Evolutionary conservation across 352 stramenopile species (phyloP).

Genomic region (Phytopythium kandeliae): DNA sequence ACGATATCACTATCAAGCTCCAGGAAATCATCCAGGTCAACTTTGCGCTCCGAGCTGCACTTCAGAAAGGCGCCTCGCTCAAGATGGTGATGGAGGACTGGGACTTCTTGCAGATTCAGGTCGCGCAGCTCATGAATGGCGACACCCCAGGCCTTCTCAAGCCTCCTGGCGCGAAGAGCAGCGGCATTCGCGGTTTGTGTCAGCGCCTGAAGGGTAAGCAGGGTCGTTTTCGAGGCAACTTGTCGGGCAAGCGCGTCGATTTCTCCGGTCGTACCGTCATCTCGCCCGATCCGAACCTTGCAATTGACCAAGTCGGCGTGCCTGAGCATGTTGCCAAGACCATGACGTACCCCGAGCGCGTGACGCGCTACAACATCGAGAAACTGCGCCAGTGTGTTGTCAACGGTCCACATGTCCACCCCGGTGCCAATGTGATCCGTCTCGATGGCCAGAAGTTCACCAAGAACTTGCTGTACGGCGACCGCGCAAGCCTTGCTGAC

Average conservation of each 20-base stretch:
- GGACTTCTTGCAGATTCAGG: constrained; percentile 98
- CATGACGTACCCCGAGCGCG: constrained; percentile 98
- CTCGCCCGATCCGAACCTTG: constrained; percentile 97
- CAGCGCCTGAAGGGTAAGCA: constrained; percentile 98
- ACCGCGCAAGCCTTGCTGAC: constrained; percentile 90
- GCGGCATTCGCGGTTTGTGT: constrained; percentile 96
- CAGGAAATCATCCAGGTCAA: constrained; percentile 99
- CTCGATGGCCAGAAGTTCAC: constrained; percentile 85
- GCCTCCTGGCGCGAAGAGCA: constrained; percentile 84
- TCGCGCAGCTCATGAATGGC: constrained; percentile 98
- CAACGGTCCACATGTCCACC: constrained; percentile 95
- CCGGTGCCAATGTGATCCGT: constrained; percentile 94
- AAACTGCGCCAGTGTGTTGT: constrained; percentile 93
- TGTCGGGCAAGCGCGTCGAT: constrained; percentile 98
- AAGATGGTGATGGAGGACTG: constrained; percentile 99
- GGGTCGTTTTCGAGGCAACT: constrained; percentile 98
- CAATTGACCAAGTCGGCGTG: constrained; percentile 94
- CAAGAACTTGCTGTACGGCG: constrained; percentile 93
- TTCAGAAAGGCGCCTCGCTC: constrained; percentile 94
- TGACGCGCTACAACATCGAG: constrained; percentile 98
- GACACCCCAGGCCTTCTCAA: constrained; percentile 96
- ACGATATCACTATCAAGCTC: constrained; percentile 98
- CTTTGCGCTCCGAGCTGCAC: constrained; percentile 90
- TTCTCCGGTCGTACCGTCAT: constrained; percentile 99
- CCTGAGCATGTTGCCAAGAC: constrained; percentile 95